Base-by-base conservation (phyloP, 1,284 basidiomycete genomes). In the Pseudozyma flocculosa region DNA sequence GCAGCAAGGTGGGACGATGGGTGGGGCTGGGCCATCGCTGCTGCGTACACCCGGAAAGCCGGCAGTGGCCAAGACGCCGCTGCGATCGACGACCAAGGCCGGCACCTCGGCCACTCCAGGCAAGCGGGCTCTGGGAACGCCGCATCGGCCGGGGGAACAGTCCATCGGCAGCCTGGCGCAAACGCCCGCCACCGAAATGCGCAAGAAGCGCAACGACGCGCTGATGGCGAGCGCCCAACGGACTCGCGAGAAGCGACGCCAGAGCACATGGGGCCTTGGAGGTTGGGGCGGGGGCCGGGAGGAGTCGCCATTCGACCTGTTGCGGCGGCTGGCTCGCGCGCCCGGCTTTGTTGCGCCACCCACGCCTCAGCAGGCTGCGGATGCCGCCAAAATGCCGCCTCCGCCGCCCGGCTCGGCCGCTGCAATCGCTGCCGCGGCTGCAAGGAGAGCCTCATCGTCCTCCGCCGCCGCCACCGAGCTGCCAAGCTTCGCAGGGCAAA, bases 241-340 rank as follows among this genome's bases (percentile, higher is more conserved):
- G 11, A 52, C 62, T 0, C 44, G 58, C 3, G 62, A 61, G 41
- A 40, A 51, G 21, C 46, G 52, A 8, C 48, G 59, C 38, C 60
- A 61, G 34, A 61, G 58, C 26, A 52, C 54, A 19, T 66, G 63
- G 63, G 63, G 63, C 11, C 40, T 68, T 15, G 61, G 56, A 22
- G 61, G 61, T 18, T 68, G 65, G 65, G 65, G 54, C 3, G 61
- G 61, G 17, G 65, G 65, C 29, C 40, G 65, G 2, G 65, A 68
- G 45, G 65, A 68, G 34, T 57, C 54, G 47, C 65, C 65, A 19
- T 59, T 68, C 55, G 65, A 68, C 19, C 48, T 68, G 15, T 30
- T 68, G 14, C 42, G 65, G 19, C 45, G 65, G 13, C 42, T 68
- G 4, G 61, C 65, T 4, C 42, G 65, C 4, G 63, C 63, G 14